A percentile compares a stretch with the other conserved stretches of the same genome.
Conservation (phyloP, 257 asterid species). For the Ligustrum vulgare region DNA sequence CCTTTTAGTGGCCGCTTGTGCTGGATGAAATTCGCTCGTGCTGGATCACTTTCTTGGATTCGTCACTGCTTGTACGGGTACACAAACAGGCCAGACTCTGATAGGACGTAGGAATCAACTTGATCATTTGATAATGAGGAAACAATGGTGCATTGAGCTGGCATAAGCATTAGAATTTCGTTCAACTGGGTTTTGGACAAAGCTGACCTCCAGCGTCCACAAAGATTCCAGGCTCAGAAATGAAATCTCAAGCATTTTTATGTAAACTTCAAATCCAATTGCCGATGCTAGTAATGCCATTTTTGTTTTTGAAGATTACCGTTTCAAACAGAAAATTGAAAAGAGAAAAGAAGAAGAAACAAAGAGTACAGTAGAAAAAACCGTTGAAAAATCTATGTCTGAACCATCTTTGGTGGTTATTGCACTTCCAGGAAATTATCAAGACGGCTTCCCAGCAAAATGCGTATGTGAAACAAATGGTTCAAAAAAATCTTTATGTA, state of each 20-base stretch:
- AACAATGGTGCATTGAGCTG: constrained; percentile 43
- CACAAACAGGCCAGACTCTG: constrained; percentile 65
- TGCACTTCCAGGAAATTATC: constrained; percentile 19
- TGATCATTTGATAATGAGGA: constrained; percentile 28
- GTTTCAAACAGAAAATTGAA: constrained; percentile 7
- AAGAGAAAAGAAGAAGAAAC: constrained; percentile 15
- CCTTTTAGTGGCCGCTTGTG: too few relatives aligned
- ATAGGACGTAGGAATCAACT: constrained; percentile 54
- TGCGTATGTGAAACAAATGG: constrained; percentile 15
- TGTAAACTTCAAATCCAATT: constrained; percentile 48
- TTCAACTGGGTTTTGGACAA: constrained; percentile 37
- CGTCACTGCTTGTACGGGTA: constrained; percentile 50
- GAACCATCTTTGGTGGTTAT: constrained; percentile 28
- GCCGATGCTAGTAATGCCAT: constrained; percentile 34
- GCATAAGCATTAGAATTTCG: constrained; percentile 34
- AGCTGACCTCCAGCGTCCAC: constrained; percentile 22
- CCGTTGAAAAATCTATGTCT: constrained; percentile 18
- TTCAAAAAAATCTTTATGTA: neutral
- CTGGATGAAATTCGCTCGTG: too few relatives aligned
- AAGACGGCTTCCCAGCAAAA: constrained; percentile 46
- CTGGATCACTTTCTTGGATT: too few relatives aligned
- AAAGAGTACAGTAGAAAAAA: neutral
- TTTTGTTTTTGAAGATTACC: neutral
- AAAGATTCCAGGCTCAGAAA: constrained; percentile 28
- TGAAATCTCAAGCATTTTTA: constrained; percentile 52